Percentiles rank a stretch among this genome's conserved stretches.
These are phyloP conservation scores for Candida easanensis DNA, from an alignment of 805 yeast species.

Conservation along the genomic window DNA sequence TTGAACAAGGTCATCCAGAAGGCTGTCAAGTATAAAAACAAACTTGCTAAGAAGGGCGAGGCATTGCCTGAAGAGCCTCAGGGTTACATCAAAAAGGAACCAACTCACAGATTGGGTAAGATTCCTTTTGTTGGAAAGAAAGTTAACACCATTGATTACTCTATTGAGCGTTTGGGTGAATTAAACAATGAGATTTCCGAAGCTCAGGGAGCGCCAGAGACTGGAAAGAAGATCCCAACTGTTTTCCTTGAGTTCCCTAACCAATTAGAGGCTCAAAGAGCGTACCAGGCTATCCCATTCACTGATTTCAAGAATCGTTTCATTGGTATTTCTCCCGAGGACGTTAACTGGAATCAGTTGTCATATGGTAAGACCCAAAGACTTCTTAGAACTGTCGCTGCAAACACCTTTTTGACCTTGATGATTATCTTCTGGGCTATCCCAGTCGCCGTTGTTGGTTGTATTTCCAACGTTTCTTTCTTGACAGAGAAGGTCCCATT, in stretches of 20 bases:
- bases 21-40: constrained; percentile 53
- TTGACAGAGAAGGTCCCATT: constrained; percentile 71
- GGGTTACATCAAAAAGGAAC: constrained; percentile 78
- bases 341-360: constrained; percentile 80
- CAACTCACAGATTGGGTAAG: constrained; percentile 68
- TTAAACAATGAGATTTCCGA: constrained; percentile 62
- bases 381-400: constrained; percentile 51
- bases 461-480: constrained; percentile 80
- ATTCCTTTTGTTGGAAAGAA: constrained; percentile 73
- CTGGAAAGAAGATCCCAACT: constrained; percentile 55
- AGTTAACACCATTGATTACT: constrained; percentile 79
- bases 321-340: constrained; percentile 75
- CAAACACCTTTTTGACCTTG: constrained; percentile 60
- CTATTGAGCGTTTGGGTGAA: constrained; percentile 63
- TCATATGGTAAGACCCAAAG: constrained; percentile 57
- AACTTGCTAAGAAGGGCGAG: constrained; percentile 56
- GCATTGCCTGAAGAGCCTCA: constrained; percentile 52
- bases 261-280: constrained; percentile 85
- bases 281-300: constrained; percentile 76
- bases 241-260: constrained; percentile 66
- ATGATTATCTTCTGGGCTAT: constrained; percentile 89
- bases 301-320: constrained; percentile 41
- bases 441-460: constrained; percentile 97
- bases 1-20: constrained; percentile 57
- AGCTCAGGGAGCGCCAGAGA: constrained; percentile 39